phyloP scores from a whole-genome alignment of 108 stramenopile genomes.

The Fistulifera solaris region DNA sequence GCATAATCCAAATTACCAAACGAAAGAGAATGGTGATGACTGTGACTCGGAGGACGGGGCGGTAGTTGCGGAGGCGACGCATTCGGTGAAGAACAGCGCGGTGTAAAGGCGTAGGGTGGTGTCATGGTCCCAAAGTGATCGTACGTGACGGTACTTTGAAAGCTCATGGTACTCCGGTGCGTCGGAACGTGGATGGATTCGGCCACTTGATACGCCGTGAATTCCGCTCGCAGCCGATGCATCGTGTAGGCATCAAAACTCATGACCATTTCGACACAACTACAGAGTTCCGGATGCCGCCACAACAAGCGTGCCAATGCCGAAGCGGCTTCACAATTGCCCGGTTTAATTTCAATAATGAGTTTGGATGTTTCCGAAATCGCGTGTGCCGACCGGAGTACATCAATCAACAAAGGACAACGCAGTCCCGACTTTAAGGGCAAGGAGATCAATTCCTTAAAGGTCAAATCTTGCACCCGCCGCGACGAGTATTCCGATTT shows the following conservation, averaged over 20 bases:
- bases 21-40: background rate
- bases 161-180: no score
- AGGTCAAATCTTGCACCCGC: conserved; percentile 54
- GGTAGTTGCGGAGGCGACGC: background rate
- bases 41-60: background rate
- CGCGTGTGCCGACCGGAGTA: conserved; percentile 48
- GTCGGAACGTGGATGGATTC: background rate
- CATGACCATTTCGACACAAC: conserved; percentile 55
- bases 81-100: conserved; percentile 3
- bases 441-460: conserved; percentile 58
- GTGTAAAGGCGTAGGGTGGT: background rate
- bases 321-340: conserved; percentile 51
- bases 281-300: conserved; percentile 49
- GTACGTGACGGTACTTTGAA: conserved; percentile 3
- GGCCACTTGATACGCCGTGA: conserved; percentile 9
- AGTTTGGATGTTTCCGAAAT: conserved; percentile 45
- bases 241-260: conserved; percentile 64
- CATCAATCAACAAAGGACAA: conserved; percentile 64
- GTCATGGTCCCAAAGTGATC: conserved; percentile 26
- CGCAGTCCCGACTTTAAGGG: conserved; percentile 56
- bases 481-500: conserved; percentile 18
- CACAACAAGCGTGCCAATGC: conserved; percentile 53
- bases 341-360: conserved; percentile 72
- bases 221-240: conserved; percentile 48
- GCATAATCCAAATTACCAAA: background rate